Evolutionary conservation across 2,329 filamentous ascomycete genomes (phyloP).

Genomic region (Penicillium sp.): DNA sequence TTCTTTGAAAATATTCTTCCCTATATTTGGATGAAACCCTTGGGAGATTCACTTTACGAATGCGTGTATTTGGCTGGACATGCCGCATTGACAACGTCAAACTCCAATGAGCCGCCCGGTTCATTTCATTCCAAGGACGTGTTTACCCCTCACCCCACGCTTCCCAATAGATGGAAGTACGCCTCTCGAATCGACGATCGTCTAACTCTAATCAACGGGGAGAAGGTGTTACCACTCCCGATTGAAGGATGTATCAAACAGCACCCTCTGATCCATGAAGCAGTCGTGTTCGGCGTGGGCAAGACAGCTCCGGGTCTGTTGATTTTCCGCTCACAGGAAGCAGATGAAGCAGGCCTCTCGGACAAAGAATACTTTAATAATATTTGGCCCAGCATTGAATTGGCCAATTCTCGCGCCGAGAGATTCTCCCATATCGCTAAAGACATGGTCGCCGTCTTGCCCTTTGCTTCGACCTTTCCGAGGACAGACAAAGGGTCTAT

Average conservation of each 20-base stretch:
- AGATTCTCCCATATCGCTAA: conserved; percentile 46
- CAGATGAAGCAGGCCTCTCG: conserved; percentile 17
- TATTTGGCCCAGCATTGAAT: conserved; percentile 40
- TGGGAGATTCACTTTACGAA: conserved; percentile 28
- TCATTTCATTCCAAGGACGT: conserved; percentile 37
- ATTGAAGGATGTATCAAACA: conserved; percentile 37
- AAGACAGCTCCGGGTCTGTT: conserved; percentile 30
- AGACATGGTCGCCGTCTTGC: conserved; percentile 42
- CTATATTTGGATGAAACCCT: conserved; percentile 41
- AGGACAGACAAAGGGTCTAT: conserved; percentile 56
- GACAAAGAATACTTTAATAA: conserved; percentile 37
- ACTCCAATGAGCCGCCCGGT: conserved; percentile 33
- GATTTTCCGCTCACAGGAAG: conserved; percentile 26
- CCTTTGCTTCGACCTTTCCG: conserved; percentile 42
- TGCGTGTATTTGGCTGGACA: conserved; percentile 34
- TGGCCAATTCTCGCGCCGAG: conserved; percentile 43
- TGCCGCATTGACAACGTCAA: conserved; percentile 32
- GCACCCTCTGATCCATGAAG: conserved; percentile 31
- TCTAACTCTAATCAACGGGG: conserved; percentile 34
- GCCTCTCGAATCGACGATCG: conserved; percentile 34
- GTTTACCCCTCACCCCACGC: conserved; percentile 31
- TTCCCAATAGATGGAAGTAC: conserved; percentile 35
- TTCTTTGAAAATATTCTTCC: conserved; percentile 39
- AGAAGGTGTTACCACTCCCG: conserved; percentile 35
- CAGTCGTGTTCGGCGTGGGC: conserved; percentile 31